Conservation (phyloP, 1,139 yeast species). For the Geotrichum klebahnii region DNA sequence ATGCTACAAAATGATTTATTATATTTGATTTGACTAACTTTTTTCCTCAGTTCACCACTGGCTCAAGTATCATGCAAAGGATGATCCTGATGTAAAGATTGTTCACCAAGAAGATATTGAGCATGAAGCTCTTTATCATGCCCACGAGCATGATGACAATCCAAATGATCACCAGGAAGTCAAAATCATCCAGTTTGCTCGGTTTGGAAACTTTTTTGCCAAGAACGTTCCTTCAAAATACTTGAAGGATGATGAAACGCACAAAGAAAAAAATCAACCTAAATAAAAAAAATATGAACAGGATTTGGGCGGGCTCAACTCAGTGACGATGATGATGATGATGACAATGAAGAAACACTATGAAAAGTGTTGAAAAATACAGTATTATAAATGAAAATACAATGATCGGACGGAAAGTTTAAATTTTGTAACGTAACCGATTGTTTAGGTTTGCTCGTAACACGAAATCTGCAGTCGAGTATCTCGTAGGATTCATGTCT, state of each 20-base stretch:
- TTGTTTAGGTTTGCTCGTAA: no score
- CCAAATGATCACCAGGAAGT: conserved; percentile 42
- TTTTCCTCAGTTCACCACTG: conserved; percentile 67
- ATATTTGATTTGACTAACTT: conserved; percentile 23
- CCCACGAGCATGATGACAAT: conserved; percentile 70
- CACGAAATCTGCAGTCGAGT: no score
- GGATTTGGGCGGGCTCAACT: not conserved
- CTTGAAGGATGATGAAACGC: conserved; percentile 16
- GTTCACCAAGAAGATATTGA: conserved; percentile 88
- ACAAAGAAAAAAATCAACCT: not conserved
- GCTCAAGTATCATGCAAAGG: conserved; percentile 74
- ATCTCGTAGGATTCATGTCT: no score
- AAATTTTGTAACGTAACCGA: no score
- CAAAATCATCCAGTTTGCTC: conserved; percentile 38
- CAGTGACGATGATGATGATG: no score
- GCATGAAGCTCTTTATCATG: conserved; percentile 84
- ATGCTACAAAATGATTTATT: no score
- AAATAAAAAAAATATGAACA: not conserved
- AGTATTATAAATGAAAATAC: no score
- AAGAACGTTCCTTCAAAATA: conserved; percentile 40
- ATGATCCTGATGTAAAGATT: conserved; percentile 74
- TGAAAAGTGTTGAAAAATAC: no score
- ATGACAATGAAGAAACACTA: no score
- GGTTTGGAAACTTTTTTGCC: conserved; percentile 25
- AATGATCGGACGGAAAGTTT: no score